These are phyloP conservation scores for Dicorynia guianensis DNA, from an alignment of 306 rosid genomes.

Conservation along the genomic window DNA sequence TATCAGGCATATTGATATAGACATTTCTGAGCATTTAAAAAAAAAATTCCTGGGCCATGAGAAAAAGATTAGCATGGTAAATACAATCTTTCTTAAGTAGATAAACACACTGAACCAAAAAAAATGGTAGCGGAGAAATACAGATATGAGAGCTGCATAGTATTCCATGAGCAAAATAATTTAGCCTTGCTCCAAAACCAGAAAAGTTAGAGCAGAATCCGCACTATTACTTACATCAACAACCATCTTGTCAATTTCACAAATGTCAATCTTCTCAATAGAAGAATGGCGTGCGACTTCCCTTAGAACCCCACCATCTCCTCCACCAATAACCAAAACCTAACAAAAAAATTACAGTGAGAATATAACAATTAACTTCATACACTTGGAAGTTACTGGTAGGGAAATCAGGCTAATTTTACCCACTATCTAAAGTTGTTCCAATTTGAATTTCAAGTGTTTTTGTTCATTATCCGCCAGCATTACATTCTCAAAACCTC, in stretches of 20 bases:
- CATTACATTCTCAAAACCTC: background rate
- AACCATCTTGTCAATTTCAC: constrained; percentile 99
- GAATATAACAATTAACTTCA: constrained; percentile 33
- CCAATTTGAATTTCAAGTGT: background rate
- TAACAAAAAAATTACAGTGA: constrained; percentile 41
- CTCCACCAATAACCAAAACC: constrained; percentile 99
- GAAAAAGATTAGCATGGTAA: background rate
- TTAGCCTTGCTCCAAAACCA: constrained; percentile 15
- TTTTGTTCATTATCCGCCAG: background rate
- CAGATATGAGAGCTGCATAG: background rate
- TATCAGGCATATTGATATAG: constrained; percentile 1
- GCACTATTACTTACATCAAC: constrained; percentile 70
- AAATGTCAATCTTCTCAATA: constrained; percentile 83
- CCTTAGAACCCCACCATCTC: constrained; percentile 98
- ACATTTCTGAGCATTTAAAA: constrained; percentile 1
- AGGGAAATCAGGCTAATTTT: constrained; percentile 7
- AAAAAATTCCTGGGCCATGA: background rate
- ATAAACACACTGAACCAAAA: background rate
- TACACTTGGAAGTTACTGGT: background rate
- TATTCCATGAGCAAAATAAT: background rate
- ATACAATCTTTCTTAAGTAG: background rate
- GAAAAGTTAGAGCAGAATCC: constrained; percentile 23
- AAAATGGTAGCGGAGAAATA: background rate
- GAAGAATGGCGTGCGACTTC: constrained; percentile 95
- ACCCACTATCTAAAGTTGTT: background rate